Base-by-base conservation (phyloP, 495 filamentous ascomycete genomes). In the Aspergillus sclerotioniger region DNA sequence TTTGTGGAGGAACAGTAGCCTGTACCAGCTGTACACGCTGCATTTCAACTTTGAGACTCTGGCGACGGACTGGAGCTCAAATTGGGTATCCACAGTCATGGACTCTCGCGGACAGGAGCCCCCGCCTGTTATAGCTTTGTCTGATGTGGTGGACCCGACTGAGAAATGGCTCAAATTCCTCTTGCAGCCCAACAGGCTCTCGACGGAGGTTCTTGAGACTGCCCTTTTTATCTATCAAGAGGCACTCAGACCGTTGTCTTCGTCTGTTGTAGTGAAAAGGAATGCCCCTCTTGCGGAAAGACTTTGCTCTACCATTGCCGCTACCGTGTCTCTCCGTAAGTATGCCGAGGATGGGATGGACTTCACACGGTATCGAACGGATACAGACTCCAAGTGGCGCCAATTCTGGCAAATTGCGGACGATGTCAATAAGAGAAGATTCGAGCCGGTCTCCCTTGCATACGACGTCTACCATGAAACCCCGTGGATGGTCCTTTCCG, bases 371-470 rank as follows among this genome's bases (percentile, higher is more conserved):
- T 92, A 89, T 68, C 80, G 85, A 43, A 71, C 73, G 29, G 84
- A 88, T 31, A 87, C 86, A 41, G 85, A 92, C 66, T 76, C 86
- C 8, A 92, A 97, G 65, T 98, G 94, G 95, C 84, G 87, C 43
- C 81, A 90, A 45, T 95, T 94, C 72, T 94, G 89, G 75, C 86
- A 92, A 41, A 80, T 97, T 20, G 80, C 92, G 49, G 77, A 85
- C 12, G 92, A 98, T 66, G 80, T 99, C 20, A 89, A 99, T 65
- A 91, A 87, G 58, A 86, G 89, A 58, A 82, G 92, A 65, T 86
- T 87, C 6, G 91, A 96, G 64, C 83, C 87, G 3, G 67, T 96
- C 39, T 84, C 90, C 3, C 73, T 98, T 32, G 83, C 84, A 0
- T 88, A 86, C 59, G 95, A 98, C 64, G 65, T 78, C 1, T 76